Evolutionary conservation across 2,329 filamentous ascomycete species (phyloP).

Genomic region (Sporothrix inflata): DNA sequence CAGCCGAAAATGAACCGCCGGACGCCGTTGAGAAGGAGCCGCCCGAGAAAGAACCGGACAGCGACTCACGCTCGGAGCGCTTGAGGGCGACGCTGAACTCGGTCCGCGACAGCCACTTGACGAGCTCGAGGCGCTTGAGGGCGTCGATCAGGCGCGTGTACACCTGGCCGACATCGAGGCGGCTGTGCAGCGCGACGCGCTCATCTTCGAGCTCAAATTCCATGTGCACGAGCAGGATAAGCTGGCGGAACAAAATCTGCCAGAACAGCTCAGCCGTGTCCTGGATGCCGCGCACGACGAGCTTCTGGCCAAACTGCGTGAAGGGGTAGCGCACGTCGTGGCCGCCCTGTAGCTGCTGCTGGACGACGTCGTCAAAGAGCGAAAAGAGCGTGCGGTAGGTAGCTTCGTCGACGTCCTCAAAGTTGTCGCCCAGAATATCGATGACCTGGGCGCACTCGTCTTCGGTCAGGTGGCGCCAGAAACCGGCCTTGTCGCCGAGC

Average conservation of each 20-base stretch:
- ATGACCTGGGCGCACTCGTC: slow-evolving; percentile 76
- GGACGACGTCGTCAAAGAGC: slow-evolving; percentile 49
- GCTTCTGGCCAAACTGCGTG: slow-evolving; percentile 75
- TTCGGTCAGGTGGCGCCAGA: slow-evolving; percentile 78
- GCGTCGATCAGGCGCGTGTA: slow-evolving; percentile 71
- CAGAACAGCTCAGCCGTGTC: slow-evolving; percentile 75
- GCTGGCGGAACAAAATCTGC: slow-evolving; percentile 76
- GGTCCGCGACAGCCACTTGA: slow-evolving; percentile 68
- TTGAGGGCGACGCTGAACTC: slow-evolving; percentile 56
- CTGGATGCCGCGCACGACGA: slow-evolving; percentile 75
- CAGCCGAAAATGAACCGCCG: slow-evolving; percentile 21
- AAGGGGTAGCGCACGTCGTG: slow-evolving; percentile 57
- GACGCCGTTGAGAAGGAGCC: slow-evolving; percentile 10
- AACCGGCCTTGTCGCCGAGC: slow-evolving; percentile 78
- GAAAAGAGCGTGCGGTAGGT: slow-evolving; percentile 58
- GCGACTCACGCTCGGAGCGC: slow-evolving; percentile 43
- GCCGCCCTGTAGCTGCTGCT: slow-evolving; percentile 36
- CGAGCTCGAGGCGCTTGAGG: slow-evolving; percentile 73
- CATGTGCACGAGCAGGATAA: slow-evolving; percentile 84
- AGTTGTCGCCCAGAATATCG: slow-evolving; percentile 68
- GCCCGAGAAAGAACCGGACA: slow-evolving; percentile 34
- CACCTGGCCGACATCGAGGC: slow-evolving; percentile 68
- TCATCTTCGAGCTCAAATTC: slow-evolving; percentile 78
- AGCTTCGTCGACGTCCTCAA: slow-evolving; percentile 59
- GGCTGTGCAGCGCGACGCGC: slow-evolving; percentile 64